A percentile compares a stretch with the other conserved stretches of the same genome.
Evolutionary conservation across 2,329 filamentous ascomycete species (phyloP).

Genomic region (Xylariomycetidae sp.): DNA sequence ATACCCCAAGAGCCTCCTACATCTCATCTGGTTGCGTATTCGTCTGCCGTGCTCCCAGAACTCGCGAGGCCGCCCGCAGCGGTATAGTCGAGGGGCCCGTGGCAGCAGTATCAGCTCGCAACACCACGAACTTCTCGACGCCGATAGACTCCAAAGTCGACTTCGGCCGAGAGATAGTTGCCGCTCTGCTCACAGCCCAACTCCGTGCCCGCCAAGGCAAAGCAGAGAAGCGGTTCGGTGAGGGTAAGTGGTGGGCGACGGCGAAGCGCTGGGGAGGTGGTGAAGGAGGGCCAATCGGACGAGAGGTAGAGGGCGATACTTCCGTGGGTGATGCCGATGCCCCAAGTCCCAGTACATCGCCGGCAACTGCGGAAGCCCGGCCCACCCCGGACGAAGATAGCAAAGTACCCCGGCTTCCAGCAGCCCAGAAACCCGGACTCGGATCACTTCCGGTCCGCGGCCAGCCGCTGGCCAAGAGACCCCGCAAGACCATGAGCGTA

Average conservation of each 20-base stretch:
- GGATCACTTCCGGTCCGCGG: conserved; percentile 22
- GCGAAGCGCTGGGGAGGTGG: conserved; percentile 60
- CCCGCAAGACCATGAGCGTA: conserved; percentile 51
- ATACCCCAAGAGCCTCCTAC: conserved; percentile 43
- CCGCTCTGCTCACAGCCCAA: conserved; percentile 58
- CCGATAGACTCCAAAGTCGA: conserved; percentile 56
- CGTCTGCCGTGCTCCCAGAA: conserved; percentile 54
- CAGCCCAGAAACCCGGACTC: neutral
- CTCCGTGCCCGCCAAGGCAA: conserved; percentile 56
- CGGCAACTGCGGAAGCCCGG: neutral
- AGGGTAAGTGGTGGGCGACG: conserved; percentile 58
- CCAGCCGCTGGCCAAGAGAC: conserved; percentile 38
- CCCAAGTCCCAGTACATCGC: neutral
- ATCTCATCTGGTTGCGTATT: conserved; percentile 57
- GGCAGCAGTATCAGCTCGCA: conserved; percentile 54
- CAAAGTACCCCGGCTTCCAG: too few species aligned
- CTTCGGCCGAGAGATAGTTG: conserved; percentile 56
- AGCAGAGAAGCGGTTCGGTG: conserved; percentile 51
- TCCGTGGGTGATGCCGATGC: conserved; percentile 42
- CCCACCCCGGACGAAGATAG: neutral
- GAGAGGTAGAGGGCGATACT: conserved; percentile 48
- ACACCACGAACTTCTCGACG: conserved; percentile 46
- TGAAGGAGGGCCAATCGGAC: conserved; percentile 57
- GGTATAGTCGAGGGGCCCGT: conserved; percentile 60
- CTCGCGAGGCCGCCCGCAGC: conserved; percentile 55